Base-by-base conservation (phyloP, 2,329 filamentous ascomycete genomes). In the Fusarium ambrosium region DNA sequence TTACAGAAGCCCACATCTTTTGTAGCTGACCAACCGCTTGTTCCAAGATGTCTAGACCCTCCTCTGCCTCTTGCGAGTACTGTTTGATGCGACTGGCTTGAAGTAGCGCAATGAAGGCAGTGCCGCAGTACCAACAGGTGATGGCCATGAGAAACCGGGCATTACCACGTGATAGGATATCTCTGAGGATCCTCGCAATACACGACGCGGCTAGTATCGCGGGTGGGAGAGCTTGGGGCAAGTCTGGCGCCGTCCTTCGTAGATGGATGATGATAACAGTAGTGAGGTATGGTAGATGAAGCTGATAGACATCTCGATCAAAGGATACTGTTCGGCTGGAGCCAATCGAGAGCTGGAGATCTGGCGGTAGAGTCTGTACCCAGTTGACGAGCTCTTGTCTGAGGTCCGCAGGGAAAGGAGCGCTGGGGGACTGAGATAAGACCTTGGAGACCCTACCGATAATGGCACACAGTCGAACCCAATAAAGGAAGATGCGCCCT, bases 81-180 rank as follows among this genome's bases (percentile, higher is more conserved):
- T 77, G 75, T 1, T 66, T 56, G 18, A 77, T 77, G 1, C 75
- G 63, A 13, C 64, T 75, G 2, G 83, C 84, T 53, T 86, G 83
- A 0, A 86, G 69, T 0, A 86, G 73, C 0, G 84, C 82, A 16
- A 86, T 81, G 27, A 86, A 83, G 0, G 85, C 84, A 1, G 83
- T 84, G 0, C 82, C 82, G n/a, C 79, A 78, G 56, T 86, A 85
- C 85, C 85, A 86, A 41, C 83, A 84, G 0, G 82, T 82, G 10
- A 86, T 85, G 1, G 82, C 83, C 80, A 84, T 84, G 1, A 86
- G 79, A 51, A 85, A 86, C 1, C 84, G 75, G 0, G 81, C 80
- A 34, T 83, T 80, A 0, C 85, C 84, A 0, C 85, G 80, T 1
- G 80, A 79, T 0, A 86, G 68, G 4, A 84, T 80, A 39, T 86